Conservation (phyloP, 768 basidiomycete species). For the Pisolithus marmoratus region DNA sequence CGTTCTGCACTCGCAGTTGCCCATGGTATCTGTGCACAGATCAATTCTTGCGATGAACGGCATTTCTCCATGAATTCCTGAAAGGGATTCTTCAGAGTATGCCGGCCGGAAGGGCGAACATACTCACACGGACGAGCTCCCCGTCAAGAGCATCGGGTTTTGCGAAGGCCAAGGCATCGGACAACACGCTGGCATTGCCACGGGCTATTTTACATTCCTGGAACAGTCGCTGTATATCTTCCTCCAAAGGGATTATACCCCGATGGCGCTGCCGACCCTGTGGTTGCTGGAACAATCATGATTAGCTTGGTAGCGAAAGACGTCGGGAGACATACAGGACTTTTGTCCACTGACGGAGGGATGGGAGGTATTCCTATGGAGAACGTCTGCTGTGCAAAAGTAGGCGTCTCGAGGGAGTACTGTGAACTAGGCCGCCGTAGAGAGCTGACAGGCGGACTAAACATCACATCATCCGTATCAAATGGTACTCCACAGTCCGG, state of each 20-base stretch:
- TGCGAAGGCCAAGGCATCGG: constrained; percentile 63
- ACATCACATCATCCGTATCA: constrained; percentile 74
- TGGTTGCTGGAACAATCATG: not conserved
- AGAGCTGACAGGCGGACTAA: constrained; percentile 53
- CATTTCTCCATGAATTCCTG: constrained; percentile 85
- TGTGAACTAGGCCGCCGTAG: constrained; percentile 25
- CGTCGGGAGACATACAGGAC: constrained; percentile 12
- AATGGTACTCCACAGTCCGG: constrained; percentile 82
- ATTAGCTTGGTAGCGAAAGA: not conserved
- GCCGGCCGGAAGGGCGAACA: not conserved
- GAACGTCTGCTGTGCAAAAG: constrained; percentile 34
- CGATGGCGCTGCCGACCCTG: constrained; percentile 22
- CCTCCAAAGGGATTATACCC: constrained; percentile 64
- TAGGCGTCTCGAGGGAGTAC: constrained; percentile 30
- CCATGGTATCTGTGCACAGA: constrained; percentile 88
- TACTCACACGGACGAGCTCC: constrained; percentile 61
- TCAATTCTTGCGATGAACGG: constrained; percentile 74
- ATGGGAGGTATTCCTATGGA: constrained; percentile 19
- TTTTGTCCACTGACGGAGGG: constrained; percentile 22
- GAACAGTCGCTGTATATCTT: constrained; percentile 77
- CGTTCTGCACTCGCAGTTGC: constrained; percentile 77
- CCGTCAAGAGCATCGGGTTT: constrained; percentile 63
- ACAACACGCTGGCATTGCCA: constrained; percentile 73
- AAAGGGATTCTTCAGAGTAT: not conserved
- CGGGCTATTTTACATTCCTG: constrained; percentile 82